These are phyloP conservation scores for Solidago caesia DNA, from an alignment of 129 eudicot genomes.

Conservation along the genomic window DNA sequence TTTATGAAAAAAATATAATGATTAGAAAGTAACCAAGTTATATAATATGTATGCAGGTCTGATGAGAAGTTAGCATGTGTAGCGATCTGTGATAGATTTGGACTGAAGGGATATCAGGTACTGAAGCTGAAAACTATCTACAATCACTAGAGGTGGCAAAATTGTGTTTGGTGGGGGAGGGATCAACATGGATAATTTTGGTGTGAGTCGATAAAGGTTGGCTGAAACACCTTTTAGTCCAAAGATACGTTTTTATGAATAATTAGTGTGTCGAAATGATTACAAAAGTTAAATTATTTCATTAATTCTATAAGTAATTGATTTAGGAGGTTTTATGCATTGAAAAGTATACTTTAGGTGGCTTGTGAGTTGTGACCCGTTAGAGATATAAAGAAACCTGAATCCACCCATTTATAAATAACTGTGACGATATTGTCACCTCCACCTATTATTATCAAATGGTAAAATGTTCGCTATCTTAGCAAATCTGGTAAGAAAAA, in stretches of 20 bases:
- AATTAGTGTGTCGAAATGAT: not conserved
- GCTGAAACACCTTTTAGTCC: not conserved
- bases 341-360: not conserved
- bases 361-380: not conserved
- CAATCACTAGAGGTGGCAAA: not conserved
- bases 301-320: not conserved
- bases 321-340: not conserved
- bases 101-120: slow-evolving; percentile 94
- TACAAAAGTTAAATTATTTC: not conserved
- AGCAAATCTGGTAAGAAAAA: not conserved
- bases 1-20: not conserved
- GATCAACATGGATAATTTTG: not conserved
- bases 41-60: slow-evolving; percentile 45
- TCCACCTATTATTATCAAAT: not conserved
- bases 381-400: not conserved
- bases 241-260: not conserved
- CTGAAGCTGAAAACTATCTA: slow-evolving; percentile 11
- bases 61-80: slow-evolving; percentile 93
- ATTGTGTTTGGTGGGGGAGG: not conserved
- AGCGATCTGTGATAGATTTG: slow-evolving; percentile 87
- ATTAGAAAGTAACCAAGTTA: not conserved
- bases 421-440: not conserved
- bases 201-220: not conserved
- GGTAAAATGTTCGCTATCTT: not conserved
- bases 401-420: not conserved